These are phyloP conservation scores for Bacterosira constricta DNA, from an alignment of 108 stramenopile genomes.

Conservation along the genomic window DNA sequence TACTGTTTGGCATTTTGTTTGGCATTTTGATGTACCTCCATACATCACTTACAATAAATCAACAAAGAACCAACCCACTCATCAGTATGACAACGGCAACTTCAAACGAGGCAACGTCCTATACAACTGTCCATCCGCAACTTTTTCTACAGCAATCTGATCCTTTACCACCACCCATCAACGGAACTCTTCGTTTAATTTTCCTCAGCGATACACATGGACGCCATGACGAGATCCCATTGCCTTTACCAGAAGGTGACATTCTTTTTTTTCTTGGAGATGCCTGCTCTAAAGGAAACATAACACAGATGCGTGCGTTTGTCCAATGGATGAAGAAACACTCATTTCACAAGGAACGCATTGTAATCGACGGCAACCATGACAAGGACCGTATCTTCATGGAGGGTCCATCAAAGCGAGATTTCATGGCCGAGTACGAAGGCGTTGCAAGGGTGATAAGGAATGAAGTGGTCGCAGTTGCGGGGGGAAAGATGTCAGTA, in stretches of 20 bases:
- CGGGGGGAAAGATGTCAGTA: background rate
- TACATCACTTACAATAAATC: too few species aligned
- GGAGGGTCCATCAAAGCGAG: too few species aligned
- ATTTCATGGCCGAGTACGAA: conserved; percentile 4
- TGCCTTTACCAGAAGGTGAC: conserved; percentile 9
- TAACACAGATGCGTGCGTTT: conserved; percentile 3
- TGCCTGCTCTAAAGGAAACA: background rate
- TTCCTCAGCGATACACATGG: conserved; percentile 17
- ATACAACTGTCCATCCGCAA: background rate
- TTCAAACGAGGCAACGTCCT: too few species aligned
- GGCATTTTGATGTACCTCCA: too few species aligned
- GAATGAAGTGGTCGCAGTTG: conserved; percentile 7
- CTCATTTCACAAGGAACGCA: conserved; percentile 9
- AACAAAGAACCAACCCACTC: too few species aligned
- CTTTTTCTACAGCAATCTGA: background rate
- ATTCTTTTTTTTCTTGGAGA: conserved; percentile 16
- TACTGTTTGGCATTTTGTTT: too few species aligned
- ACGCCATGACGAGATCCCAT: background rate
- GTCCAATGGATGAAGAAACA: background rate
- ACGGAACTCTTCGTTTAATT: conserved; percentile 1
- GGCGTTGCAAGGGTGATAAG: conserved; percentile 8
- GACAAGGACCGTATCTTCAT: background rate
- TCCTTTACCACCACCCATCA: conserved; percentile 1
- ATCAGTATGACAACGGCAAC: too few species aligned
- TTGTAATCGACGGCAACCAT: conserved; percentile 16